Percentiles rank a stretch among this genome's conserved stretches.
Evolutionary conservation across 768 basidiomycete genomes (phyloP).

Genomic region (Tulasnella sp.): DNA sequence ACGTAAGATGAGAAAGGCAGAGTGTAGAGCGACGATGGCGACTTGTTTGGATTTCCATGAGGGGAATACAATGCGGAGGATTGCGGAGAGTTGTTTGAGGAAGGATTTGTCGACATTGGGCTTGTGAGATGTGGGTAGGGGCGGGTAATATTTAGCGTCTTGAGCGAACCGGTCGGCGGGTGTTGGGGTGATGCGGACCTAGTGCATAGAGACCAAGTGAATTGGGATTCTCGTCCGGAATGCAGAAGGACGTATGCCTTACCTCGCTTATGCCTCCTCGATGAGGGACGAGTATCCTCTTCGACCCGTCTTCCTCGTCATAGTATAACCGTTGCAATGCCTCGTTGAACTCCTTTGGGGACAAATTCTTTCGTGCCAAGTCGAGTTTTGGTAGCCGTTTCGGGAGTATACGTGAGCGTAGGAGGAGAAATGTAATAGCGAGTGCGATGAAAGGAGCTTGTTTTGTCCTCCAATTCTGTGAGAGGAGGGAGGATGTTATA

Average conservation of each 20-base stretch:
- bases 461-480: no score
- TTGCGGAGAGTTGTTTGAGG: conserved; percentile 56
- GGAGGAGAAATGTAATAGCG: conserved; percentile 9
- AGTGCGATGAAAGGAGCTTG: conserved; percentile 10
- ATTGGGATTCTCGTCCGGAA: neutral
- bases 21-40: conserved; percentile 61
- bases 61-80: conserved; percentile 62
- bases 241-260: conserved; percentile 17
- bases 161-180: conserved; percentile 36
- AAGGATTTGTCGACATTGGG: conserved; percentile 60
- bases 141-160: conserved; percentile 52
- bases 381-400: neutral
- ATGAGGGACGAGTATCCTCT: conserved; percentile 56
- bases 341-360: conserved; percentile 20
- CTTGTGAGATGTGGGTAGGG: conserved; percentile 36
- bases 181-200: conserved; percentile 40
- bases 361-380: neutral
- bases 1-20: conserved; percentile 70
- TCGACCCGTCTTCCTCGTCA: conserved; percentile 43
- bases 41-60: conserved; percentile 55
- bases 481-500: no score
- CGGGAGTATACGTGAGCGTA: neutral
- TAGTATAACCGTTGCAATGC: conserved; percentile 53
- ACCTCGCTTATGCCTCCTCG: conserved; percentile 53
- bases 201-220: neutral